These are phyloP conservation scores for Apiospora phragmitis DNA, from an alignment of 2,329 filamentous ascomycete species.

Conservation along the genomic window DNA sequence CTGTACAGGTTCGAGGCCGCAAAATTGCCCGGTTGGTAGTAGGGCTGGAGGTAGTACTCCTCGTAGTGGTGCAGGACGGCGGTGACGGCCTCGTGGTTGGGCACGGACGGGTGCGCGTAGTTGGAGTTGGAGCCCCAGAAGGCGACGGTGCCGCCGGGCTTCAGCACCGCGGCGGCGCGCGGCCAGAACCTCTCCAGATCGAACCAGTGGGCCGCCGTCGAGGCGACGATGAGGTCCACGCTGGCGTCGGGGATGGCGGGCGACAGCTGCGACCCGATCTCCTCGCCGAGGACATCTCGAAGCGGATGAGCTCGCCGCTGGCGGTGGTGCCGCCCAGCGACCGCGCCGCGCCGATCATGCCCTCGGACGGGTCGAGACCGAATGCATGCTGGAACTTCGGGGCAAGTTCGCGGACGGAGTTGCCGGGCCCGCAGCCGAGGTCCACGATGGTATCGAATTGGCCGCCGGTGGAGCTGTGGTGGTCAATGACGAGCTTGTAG, in stretches of 20 bases:
- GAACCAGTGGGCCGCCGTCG: constrained; percentile 59
- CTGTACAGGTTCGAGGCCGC: constrained; percentile 41
- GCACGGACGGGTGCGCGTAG: constrained; percentile 24
- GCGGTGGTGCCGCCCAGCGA: constrained; percentile 16
- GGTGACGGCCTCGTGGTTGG: constrained; percentile 30
- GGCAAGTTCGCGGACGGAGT: constrained; percentile 45
- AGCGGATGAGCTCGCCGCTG: constrained; percentile 36
- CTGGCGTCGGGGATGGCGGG: constrained; percentile 29
- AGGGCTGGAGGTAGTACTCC: constrained; percentile 35
- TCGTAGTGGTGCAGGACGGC: background rate
- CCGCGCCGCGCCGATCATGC: constrained; percentile 53
- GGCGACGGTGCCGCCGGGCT: constrained; percentile 55
- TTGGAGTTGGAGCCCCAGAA: constrained; percentile 42
- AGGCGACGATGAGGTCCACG: constrained; percentile 52
- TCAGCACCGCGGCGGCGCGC: constrained; percentile 45
- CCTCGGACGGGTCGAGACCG: constrained; percentile 52
- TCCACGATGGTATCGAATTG: constrained; percentile 46
- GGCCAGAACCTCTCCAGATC: constrained; percentile 52
- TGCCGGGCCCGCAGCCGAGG: constrained; percentile 59
- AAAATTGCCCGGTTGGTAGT: constrained; percentile 42
- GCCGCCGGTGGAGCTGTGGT: constrained; percentile 48
- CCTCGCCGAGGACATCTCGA: constrained; percentile 46
- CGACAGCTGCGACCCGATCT: constrained; percentile 26
- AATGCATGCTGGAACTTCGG: constrained; percentile 45
- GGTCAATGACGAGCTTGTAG: constrained; percentile 46